phyloP scores from a whole-genome alignment of 108 stramenopile species.

The Cyclotella cryptica region DNA sequence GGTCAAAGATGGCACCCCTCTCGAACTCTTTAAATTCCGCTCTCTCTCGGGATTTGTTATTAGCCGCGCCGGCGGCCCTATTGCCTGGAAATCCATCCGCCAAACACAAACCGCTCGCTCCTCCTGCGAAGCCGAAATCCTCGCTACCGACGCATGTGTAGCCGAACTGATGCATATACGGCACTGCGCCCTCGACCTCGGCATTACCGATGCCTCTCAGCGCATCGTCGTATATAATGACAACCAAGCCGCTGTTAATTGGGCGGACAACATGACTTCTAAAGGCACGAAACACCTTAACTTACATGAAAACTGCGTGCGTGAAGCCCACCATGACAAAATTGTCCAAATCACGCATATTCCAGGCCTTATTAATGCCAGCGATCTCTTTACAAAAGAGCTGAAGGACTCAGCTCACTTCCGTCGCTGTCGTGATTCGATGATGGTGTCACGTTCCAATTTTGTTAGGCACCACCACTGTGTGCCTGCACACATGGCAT shows the following conservation, averaged over 20 bases:
- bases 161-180: neutral
- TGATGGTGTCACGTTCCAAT: no score
- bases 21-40: constrained; percentile 2
- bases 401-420: no score
- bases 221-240: constrained; percentile 14
- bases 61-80: neutral
- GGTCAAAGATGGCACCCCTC: constrained; percentile 5
- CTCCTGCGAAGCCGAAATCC: constrained; percentile 19
- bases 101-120: constrained; percentile 7
- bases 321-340: no score
- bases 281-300: constrained; percentile 28
- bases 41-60: neutral
- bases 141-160: constrained; percentile 11
- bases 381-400: no score
- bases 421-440: no score
- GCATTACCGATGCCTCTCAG: neutral
- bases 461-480: no score
- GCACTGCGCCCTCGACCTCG: neutral
- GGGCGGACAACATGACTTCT: constrained; percentile 4
- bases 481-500: no score
- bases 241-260: neutral
- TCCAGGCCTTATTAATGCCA: no score
- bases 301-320: constrained; percentile 16
- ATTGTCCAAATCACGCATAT: no score
- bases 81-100: constrained; percentile 3